Evolutionary conservation across 108 stramenopile species (phyloP).

Genomic region (Bacterosira constricta): DNA sequence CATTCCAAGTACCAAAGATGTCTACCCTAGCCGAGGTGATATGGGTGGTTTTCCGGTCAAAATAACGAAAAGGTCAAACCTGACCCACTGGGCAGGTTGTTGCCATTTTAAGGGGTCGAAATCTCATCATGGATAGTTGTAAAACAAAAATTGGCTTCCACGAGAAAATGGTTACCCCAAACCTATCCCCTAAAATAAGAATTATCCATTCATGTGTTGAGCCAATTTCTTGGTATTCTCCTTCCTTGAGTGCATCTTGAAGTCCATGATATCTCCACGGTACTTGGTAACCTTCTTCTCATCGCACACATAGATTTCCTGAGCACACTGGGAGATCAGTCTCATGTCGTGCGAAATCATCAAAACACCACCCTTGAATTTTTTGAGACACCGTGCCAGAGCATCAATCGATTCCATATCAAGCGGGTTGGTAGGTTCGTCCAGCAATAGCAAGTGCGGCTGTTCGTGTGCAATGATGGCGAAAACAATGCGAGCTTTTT

Average conservation of each 20-base stretch:
- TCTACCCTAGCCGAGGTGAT: no score
- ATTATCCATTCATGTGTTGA: constrained; percentile 91
- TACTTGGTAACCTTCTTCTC: constrained; percentile 87
- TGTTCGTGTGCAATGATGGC: constrained; percentile 95
- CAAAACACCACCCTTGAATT: constrained; percentile 97
- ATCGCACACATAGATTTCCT: constrained; percentile 98
- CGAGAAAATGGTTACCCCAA: neutral
- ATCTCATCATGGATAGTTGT: no score
- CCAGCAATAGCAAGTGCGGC: constrained; percentile 97
- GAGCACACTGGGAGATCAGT: constrained; percentile 96
- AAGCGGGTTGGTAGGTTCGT: constrained; percentile 97
- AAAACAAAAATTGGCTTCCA: no score
- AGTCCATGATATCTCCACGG: constrained; percentile 93
- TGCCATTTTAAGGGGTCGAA: no score
- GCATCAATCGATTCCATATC: constrained; percentile 99
- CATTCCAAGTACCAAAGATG: no score
- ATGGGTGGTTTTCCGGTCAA: no score
- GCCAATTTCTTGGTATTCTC: constrained; percentile 87
- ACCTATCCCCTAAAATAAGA: neutral
- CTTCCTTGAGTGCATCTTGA: constrained; percentile 88
- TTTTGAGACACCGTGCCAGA: constrained; percentile 94
- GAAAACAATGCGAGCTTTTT: constrained; percentile 97
- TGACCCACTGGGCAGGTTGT: no score
- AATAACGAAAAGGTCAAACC: no score
- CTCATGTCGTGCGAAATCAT: constrained; percentile 99